phyloP scores from a whole-genome alignment of 2,329 filamentous ascomycete species.

The Fusarium sp. region DNA sequence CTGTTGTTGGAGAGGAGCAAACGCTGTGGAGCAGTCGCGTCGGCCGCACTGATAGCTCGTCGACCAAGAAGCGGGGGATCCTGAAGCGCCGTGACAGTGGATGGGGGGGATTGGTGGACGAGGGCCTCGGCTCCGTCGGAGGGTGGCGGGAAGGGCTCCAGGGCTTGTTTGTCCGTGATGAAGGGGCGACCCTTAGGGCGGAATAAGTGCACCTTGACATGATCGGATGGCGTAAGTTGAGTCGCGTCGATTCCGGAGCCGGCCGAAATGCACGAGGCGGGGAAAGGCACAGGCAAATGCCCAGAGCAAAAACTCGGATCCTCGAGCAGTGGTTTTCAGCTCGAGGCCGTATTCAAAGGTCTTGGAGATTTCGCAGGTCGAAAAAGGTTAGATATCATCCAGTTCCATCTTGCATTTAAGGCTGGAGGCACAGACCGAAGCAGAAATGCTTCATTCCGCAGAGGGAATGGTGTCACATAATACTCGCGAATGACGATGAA shows the following conservation, averaged over 20 bases:
- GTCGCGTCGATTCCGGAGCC: slow-evolving; percentile 31
- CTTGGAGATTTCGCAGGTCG: slow-evolving; percentile 22
- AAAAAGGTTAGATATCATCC: slow-evolving; percentile 31
- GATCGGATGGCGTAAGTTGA: slow-evolving; percentile 38
- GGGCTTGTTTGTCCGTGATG: slow-evolving; percentile 40
- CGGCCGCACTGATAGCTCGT: slow-evolving; percentile 34
- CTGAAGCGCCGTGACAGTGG: slow-evolving; percentile 22
- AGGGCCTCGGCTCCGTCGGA: slow-evolving; percentile 43
- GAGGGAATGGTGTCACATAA: slow-evolving; percentile 39
- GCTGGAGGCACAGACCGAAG: slow-evolving; percentile 41
- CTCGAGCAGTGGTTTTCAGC: neutral
- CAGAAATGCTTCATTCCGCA: slow-evolving; percentile 42
- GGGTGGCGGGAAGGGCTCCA: slow-evolving; percentile 43
- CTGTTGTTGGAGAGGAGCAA: slow-evolving; percentile 17
- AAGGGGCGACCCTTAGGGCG: slow-evolving; percentile 39
- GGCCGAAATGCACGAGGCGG: slow-evolving; percentile 21
- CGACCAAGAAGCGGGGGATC: slow-evolving; percentile 36
- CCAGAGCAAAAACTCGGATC: neutral
- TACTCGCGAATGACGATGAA: slow-evolving; percentile 41
- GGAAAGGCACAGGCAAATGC: neutral
- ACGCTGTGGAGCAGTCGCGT: slow-evolving; percentile 29
- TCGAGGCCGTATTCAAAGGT: neutral
- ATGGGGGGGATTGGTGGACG: slow-evolving; percentile 35
- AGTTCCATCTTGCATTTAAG: slow-evolving; percentile 43
- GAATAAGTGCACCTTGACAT: slow-evolving; percentile 40